These are phyloP conservation scores for Ceratocystis colombiana DNA, from an alignment of 2,329 filamentous ascomycete genomes.

Conservation along the genomic window DNA sequence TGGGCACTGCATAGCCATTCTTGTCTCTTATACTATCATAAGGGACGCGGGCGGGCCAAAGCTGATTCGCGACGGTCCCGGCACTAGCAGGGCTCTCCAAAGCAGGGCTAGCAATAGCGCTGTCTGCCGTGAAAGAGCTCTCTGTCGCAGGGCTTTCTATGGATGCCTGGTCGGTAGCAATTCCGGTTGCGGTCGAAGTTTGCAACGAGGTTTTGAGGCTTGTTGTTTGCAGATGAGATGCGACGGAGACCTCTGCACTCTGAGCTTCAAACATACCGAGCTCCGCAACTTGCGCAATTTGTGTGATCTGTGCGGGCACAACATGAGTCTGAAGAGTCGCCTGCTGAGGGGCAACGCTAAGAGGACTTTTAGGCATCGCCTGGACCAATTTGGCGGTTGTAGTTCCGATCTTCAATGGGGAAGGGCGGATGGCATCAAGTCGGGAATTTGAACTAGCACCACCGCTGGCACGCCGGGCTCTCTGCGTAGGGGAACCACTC, in stretches of 20 bases:
- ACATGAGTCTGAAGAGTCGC: constrained; percentile 17
- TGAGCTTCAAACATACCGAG: not conserved
- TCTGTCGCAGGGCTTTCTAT: not conserved
- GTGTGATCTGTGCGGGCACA: not conserved
- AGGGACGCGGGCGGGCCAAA: constrained; percentile 19
- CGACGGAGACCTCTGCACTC: not conserved
- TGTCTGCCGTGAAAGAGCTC: not conserved
- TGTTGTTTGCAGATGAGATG: not conserved
- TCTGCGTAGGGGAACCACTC: not conserved
- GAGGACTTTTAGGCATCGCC: constrained; percentile 21
- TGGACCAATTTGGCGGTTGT: constrained; percentile 7
- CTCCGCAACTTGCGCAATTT: not conserved
- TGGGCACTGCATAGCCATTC: constrained; percentile 18
- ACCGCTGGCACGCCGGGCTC: constrained; percentile 2
- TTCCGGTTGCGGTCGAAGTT: not conserved
- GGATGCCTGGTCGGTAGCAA: not conserved
- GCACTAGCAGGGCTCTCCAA: constrained; percentile 5
- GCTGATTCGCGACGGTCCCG: constrained; percentile 11
- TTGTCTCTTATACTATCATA: constrained; percentile 20
- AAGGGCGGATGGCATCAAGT: constrained; percentile 20
- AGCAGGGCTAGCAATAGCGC: constrained; percentile 1
- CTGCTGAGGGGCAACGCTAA: constrained; percentile 16
- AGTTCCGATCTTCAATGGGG: constrained; percentile 15
- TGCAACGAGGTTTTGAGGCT: not conserved
- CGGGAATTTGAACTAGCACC: constrained; percentile 11